phyloP scores from a whole-genome alignment of 2,329 filamentous ascomycete species.

The Neurospora crassa region DNA sequence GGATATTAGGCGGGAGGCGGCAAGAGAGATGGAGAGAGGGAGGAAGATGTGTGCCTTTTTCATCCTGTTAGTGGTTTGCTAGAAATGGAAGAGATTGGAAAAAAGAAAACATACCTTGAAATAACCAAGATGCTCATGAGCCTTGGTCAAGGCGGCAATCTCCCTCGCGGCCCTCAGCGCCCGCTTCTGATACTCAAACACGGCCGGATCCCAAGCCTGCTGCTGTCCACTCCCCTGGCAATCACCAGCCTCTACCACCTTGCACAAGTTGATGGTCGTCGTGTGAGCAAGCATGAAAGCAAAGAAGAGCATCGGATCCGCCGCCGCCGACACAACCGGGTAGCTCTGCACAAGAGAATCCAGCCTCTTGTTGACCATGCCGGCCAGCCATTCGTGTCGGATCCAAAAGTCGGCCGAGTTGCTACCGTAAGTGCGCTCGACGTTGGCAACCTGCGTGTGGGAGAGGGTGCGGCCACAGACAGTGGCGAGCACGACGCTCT shows the following conservation, averaged over 20 bases:
- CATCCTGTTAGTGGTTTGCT: no score
- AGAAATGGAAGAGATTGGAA: neutral
- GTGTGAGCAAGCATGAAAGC: conserved; percentile 16
- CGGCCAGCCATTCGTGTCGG: conserved; percentile 18
- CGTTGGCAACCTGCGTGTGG: conserved; percentile 10
- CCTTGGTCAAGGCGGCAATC: conserved; percentile 13
- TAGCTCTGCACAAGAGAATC: conserved; percentile 9
- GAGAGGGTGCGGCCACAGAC: conserved; percentile 15
- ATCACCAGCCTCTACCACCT: conserved; percentile 10
- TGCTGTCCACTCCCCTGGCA: neutral
- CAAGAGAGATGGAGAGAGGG: conserved; percentile 12
- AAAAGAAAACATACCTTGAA: conserved; percentile 14
- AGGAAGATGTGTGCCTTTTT: conserved; percentile 17
- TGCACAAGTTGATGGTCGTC: conserved; percentile 13
- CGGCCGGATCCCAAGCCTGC: neutral
- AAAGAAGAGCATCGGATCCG: conserved; percentile 20
- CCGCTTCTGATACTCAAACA: conserved; percentile 8
- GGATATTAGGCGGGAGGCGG: conserved; percentile 8
- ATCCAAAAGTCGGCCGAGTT: conserved; percentile 17
- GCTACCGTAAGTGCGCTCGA: conserved; percentile 12
- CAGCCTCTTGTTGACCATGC: conserved; percentile 10
- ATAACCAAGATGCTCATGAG: conserved; percentile 17
- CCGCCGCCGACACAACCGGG: conserved; percentile 8
- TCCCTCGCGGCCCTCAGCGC: conserved; percentile 14
- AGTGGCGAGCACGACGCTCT: conserved; percentile 13